These are phyloP conservation scores for Phialocephala sp. DNA, from an alignment of 2,329 filamentous ascomycete species.

Conservation along the genomic window DNA sequence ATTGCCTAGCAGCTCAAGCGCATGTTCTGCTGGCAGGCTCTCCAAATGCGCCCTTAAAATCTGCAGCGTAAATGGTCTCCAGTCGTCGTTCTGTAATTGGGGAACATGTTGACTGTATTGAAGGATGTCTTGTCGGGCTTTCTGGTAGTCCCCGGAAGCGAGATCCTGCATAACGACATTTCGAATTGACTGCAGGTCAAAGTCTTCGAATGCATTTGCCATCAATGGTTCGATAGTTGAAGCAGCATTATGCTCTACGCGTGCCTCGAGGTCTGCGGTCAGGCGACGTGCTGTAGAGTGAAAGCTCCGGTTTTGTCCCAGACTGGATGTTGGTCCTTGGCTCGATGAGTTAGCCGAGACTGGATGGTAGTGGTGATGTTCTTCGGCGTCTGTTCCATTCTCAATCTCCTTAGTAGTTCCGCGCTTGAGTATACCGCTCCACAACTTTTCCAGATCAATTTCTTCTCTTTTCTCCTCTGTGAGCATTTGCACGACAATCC, in stretches of 20 bases:
- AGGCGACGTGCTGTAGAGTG: constrained; percentile 26
- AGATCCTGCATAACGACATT: constrained; percentile 23
- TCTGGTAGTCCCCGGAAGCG: constrained; percentile 29
- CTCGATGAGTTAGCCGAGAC: neutral
- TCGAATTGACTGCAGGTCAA: constrained; percentile 22
- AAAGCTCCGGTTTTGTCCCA: constrained; percentile 25
- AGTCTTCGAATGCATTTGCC: constrained; percentile 12
- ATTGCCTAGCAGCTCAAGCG: constrained; percentile 45
- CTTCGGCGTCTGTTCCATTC: constrained; percentile 31
- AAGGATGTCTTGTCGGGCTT: constrained; percentile 23
- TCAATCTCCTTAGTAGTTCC: constrained; percentile 43
- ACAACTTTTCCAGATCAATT: constrained; percentile 69
- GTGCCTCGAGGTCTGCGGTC: neutral
- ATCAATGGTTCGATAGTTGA: constrained; percentile 7
- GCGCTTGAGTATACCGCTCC: constrained; percentile 47
- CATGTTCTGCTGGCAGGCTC: constrained; percentile 42
- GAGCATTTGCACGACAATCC: constrained; percentile 73
- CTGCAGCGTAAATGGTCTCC: constrained; percentile 32
- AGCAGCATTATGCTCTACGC: neutral
- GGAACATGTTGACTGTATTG: constrained; percentile 19
- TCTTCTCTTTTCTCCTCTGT: constrained; percentile 72
- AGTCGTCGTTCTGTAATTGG: constrained; percentile 30
- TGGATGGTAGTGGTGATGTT: neutral
- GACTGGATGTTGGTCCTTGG: constrained; percentile 2
- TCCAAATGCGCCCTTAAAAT: constrained; percentile 37